Conservation (phyloP, 768 basidiomycete genomes). For the Coprinellus micaceus region DNA sequence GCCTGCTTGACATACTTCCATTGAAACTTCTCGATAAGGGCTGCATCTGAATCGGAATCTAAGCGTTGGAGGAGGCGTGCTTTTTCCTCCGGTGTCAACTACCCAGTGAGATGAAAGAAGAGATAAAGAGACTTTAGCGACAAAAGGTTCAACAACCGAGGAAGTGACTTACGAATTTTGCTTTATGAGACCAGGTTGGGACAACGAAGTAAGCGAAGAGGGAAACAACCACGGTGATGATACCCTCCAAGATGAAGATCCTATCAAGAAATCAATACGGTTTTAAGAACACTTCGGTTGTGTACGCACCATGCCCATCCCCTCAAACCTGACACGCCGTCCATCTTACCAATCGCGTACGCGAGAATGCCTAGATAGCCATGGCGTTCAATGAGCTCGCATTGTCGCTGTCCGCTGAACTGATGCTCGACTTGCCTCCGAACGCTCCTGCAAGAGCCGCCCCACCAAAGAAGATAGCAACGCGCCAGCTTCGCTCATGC, state of each 20-base stretch:
- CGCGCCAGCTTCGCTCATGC: slow-evolving; percentile 55
- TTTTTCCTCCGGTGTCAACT: slow-evolving; percentile 54
- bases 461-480: slow-evolving; percentile 61
- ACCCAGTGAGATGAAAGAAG: slow-evolving; percentile 26
- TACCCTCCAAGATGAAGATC: slow-evolving; percentile 59
- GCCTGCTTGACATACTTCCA: slow-evolving; percentile 58
- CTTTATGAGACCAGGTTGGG: slow-evolving; percentile 57
- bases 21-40: slow-evolving; percentile 47
- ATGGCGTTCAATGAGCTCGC: no score
- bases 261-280: slow-evolving; percentile 20
- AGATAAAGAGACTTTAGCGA: no score
- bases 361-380: slow-evolving; percentile 55
- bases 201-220: slow-evolving; percentile 49
- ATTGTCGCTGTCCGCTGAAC: background rate
- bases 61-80: slow-evolving; percentile 46
- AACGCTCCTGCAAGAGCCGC: slow-evolving; percentile 63
- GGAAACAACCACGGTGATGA: slow-evolving; percentile 47
- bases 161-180: slow-evolving; percentile 44
- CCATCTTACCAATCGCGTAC: slow-evolving; percentile 56
- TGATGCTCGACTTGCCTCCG: slow-evolving; percentile 37
- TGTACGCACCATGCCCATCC: slow-evolving; percentile 55
- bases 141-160: no score
- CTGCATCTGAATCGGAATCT: slow-evolving; percentile 51
- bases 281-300: background rate
- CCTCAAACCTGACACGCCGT: slow-evolving; percentile 53